phyloP scores from a whole-genome alignment of 106 monocot genomes.

The Acorus gramineus region DNA sequence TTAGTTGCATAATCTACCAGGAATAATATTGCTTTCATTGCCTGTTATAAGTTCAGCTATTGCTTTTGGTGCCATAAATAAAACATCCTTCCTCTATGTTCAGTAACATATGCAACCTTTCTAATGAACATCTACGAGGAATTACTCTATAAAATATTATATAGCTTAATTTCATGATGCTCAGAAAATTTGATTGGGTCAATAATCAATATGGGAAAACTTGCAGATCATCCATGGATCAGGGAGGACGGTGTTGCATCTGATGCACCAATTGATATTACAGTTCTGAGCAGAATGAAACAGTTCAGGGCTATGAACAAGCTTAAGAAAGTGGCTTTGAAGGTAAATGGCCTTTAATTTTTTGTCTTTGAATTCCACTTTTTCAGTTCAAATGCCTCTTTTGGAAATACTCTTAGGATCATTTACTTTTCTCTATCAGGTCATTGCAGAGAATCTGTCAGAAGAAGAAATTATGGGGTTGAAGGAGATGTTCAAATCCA shows the following conservation, averaged over 20 bases:
- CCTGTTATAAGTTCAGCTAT: no score
- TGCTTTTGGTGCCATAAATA: no score
- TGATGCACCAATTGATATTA: slow-evolving; percentile 39
- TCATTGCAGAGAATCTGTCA: slow-evolving; percentile 47
- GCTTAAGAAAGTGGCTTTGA: slow-evolving; percentile 56
- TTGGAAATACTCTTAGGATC: no score
- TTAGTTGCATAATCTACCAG: no score
- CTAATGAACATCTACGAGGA: background rate
- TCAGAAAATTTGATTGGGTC: no score
- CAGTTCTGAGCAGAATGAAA: slow-evolving; percentile 48
- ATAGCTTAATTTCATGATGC: background rate
- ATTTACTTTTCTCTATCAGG: slow-evolving; percentile 11
- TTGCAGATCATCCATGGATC: slow-evolving; percentile 55
- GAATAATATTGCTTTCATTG: no score
- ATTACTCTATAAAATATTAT: slow-evolving; percentile 4
- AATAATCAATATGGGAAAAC: background rate
- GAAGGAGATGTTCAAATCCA: slow-evolving; percentile 62
- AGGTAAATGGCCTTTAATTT: slow-evolving; percentile 16
- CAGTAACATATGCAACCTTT: background rate
- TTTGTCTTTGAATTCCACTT: background rate
- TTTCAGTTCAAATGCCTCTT: background rate
- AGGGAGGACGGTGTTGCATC: slow-evolving; percentile 35
- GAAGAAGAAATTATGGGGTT: slow-evolving; percentile 44
- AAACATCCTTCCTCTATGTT: no score
- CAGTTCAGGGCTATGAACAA: slow-evolving; percentile 50